These are phyloP conservation scores for Leptographium flavum DNA, from an alignment of 2,329 filamentous ascomycete genomes.

Conservation along the genomic window DNA sequence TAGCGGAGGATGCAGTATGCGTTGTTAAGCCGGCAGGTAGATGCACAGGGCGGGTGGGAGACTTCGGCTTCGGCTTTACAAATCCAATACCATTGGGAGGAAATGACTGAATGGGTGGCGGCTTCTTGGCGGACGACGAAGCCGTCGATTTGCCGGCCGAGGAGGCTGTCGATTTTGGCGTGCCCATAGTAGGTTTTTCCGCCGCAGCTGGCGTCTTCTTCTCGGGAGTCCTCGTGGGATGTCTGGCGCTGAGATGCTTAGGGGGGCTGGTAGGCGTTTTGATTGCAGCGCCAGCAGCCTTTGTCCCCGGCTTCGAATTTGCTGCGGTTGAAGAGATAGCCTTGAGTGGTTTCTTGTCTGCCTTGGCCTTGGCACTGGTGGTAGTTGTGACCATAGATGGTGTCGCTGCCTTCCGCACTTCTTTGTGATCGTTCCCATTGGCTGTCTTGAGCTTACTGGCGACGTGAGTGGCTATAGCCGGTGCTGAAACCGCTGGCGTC, in stretches of 20 bases:
- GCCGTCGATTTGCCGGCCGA: constrained; percentile 17
- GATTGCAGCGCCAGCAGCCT: constrained; percentile 19
- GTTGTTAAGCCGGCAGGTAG: constrained; percentile 54
- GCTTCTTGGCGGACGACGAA: constrained; percentile 26
- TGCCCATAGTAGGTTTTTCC: constrained; percentile 10
- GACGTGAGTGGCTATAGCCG: not conserved
- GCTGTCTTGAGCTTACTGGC: not conserved
- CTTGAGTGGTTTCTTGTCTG: constrained; percentile 14
- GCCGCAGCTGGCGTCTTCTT: constrained; percentile 15
- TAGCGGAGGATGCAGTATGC: constrained; percentile 55
- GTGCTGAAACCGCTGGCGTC: not conserved
- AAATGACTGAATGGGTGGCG: constrained; percentile 24
- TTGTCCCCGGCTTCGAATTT: constrained; percentile 19
- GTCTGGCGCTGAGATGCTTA: constrained; percentile 16
- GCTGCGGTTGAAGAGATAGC: constrained; percentile 19
- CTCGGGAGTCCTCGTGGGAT: constrained; percentile 18
- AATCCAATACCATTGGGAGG: constrained; percentile 26
- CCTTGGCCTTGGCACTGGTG: not conserved
- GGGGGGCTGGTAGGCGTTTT: constrained; percentile 24
- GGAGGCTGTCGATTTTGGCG: constrained; percentile 12
- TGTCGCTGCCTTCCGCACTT: not conserved
- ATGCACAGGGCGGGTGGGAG: constrained; percentile 53
- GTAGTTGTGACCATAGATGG: not conserved
- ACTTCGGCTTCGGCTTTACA: constrained; percentile 48
- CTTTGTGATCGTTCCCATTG: not conserved